Conservation (phyloP, 73 alveolate species). For the Effrenium voratum region DNA sequence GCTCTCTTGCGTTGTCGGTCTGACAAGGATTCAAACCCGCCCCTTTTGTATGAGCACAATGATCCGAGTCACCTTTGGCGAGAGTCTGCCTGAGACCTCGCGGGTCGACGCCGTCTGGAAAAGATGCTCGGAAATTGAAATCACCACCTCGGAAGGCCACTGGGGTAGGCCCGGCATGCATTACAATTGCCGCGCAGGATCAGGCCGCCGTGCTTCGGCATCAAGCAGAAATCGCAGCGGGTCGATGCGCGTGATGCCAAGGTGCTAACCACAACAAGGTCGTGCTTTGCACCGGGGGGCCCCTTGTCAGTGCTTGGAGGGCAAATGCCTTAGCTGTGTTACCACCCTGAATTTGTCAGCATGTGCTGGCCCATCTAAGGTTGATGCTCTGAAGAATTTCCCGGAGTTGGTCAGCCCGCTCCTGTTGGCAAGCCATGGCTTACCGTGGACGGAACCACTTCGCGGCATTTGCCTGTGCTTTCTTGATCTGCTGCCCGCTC, state of each 20-base stretch:
- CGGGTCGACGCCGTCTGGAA: not conserved
- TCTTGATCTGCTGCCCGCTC: slow-evolving; percentile 77
- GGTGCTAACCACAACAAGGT: not conserved
- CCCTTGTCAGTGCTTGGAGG: slow-evolving; percentile 15
- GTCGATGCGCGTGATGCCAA: not conserved
- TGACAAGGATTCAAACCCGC: too few relatives aligned
- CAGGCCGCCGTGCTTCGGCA: too few relatives aligned
- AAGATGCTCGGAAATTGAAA: slow-evolving; percentile 68
- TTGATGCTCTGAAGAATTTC: slow-evolving; percentile 39
- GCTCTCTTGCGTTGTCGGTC: too few relatives aligned
- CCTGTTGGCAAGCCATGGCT: slow-evolving; percentile 19
- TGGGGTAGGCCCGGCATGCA: not conserved
- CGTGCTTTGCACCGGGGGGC: not conserved
- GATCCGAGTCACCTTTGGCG: too few relatives aligned
- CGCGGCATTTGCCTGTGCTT: slow-evolving; percentile 83
- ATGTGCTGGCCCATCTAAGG: not conserved
- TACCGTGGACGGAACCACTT: too few relatives aligned
- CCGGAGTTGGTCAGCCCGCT: slow-evolving; percentile 62
- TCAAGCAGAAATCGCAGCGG: too few relatives aligned
- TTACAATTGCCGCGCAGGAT: too few relatives aligned
- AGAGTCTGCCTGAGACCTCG: not conserved
- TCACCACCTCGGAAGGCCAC: slow-evolving; percentile 32
- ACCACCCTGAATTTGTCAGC: too few relatives aligned
- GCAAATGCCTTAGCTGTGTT: not conserved
- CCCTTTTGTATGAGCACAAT: too few relatives aligned